Base-by-base conservation (phyloP, 495 filamentous ascomycete genomes). In the Tuber indicum region DNA sequence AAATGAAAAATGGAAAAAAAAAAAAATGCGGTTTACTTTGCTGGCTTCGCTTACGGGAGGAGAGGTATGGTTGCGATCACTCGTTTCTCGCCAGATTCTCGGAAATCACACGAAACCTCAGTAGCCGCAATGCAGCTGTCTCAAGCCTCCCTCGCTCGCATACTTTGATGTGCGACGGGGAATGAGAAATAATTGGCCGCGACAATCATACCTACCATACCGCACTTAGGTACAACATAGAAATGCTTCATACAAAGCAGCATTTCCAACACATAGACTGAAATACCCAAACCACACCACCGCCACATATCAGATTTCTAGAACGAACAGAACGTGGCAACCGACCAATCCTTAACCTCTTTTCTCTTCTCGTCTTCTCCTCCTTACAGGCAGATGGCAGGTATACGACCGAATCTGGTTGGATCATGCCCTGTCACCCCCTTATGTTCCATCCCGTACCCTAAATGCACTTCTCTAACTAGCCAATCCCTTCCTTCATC, bases 391-490 rank as follows among this genome's bases (percentile, higher is more conserved):
- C 16, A 66, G 58, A 17, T 26, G 17, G 14, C 58, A 66, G 4
- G 58, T 36, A 66, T 66, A 32, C 58, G 32, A 66, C 58, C 58
- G 16, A 36, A 36, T 36, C 26, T 66, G 58, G 58, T 66, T 66
- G 32, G 58, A 36, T 66, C 58, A 66, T 66, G 26, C 32, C 58
- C 58, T 36, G 26, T 66, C 58, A 66, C 58, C 58, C 58, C 58
- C 26, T 66, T 32, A 36, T 66, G 26, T 66, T 66, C 58, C 58
- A 66, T 66, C 26, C 58, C 58, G 58, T 66, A 66, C 58, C 58
- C 32, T 66, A 66, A 17, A 66, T 66, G 58, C 58, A 66, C 58
- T 66, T 66, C 58, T 66, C 58, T 66, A 66, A 66, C 58, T 66
- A 66, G 58, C 58, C 58, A 66, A 66, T 66, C 58, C 58, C 9